Conservation (phyloP, 2,329 filamentous ascomycete genomes). For the Colletotrichum liriopes region DNA sequence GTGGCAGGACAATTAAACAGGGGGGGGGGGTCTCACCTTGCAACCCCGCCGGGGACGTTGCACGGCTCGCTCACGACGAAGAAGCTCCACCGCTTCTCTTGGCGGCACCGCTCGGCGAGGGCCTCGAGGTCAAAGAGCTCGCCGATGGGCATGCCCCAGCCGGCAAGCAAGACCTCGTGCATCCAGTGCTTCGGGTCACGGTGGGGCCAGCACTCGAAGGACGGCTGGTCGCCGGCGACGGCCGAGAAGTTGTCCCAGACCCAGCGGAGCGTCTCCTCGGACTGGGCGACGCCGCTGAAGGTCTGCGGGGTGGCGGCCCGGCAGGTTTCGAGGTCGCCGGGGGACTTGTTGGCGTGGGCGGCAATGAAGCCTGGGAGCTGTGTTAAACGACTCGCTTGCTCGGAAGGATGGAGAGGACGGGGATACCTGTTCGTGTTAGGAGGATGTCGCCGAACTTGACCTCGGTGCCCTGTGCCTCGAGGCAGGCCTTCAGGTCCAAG, state of each 20-base stretch:
- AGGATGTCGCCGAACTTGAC: slow-evolving; percentile 67
- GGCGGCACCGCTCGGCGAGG: slow-evolving; percentile 53
- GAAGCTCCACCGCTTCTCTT: slow-evolving; percentile 54
- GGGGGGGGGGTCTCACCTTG: slow-evolving; percentile 43
- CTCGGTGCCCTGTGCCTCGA: slow-evolving; percentile 41
- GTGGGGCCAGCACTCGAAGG: slow-evolving; percentile 66
- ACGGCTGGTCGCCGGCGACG: slow-evolving; percentile 69
- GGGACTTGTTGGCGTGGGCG: slow-evolving; percentile 36
- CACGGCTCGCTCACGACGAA: slow-evolving; percentile 57
- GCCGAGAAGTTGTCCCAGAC: slow-evolving; percentile 73
- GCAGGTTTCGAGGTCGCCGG: slow-evolving; percentile 28
- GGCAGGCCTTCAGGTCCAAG: slow-evolving; percentile 40
- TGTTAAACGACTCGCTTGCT: background rate
- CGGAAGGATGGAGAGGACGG: background rate
- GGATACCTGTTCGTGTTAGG: slow-evolving; percentile 63
- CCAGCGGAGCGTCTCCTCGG: slow-evolving; percentile 66
- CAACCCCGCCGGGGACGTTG: slow-evolving; percentile 51
- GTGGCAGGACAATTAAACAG: background rate
- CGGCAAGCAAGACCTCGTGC: slow-evolving; percentile 60
- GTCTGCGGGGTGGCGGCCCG: slow-evolving; percentile 30
- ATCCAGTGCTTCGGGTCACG: slow-evolving; percentile 51
- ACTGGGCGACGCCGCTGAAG: slow-evolving; percentile 62
- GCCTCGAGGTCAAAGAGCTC: slow-evolving; percentile 60
- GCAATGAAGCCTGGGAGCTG: slow-evolving; percentile 36
- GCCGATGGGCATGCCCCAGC: slow-evolving; percentile 61